phyloP scores from a whole-genome alignment of 805 yeast species.

The Saccharomyces mikatae region DNA sequence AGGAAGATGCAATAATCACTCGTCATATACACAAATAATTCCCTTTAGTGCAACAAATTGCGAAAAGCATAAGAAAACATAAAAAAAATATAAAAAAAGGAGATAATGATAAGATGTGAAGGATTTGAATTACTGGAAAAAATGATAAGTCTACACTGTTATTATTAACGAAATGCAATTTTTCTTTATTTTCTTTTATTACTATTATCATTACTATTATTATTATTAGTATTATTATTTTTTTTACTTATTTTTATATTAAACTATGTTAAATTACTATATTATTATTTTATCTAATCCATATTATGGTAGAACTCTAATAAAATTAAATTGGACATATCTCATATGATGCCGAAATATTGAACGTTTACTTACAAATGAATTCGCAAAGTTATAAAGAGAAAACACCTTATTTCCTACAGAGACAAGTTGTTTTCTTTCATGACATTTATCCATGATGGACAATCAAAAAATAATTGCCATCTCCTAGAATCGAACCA shows the following conservation, averaged over 20 bases:
- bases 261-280: not conserved
- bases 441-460: too few species aligned
- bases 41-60: not conserved
- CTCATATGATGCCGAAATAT: too few species aligned
- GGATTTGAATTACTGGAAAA: not conserved
- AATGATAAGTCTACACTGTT: not conserved
- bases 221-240: not conserved
- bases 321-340: too few species aligned
- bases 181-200: not conserved
- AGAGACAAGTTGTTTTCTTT: too few species aligned
- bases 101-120: not conserved
- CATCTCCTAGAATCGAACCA: not conserved
- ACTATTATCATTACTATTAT: not conserved
- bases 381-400: too few species aligned
- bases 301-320: not conserved
- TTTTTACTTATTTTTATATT: not conserved
- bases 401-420: too few species aligned
- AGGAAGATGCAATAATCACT: not conserved
- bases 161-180: not conserved
- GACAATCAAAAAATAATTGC: not conserved
- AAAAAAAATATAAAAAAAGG: not conserved
- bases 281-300: not conserved
- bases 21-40: not conserved
- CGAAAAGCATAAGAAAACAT: not conserved
- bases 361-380: too few species aligned